Percentiles rank a stretch among this genome's conserved stretches.
Evolutionary conservation across 2,329 filamentous ascomycete species (phyloP).

Genomic region (Cryphonectria parasitica): DNA sequence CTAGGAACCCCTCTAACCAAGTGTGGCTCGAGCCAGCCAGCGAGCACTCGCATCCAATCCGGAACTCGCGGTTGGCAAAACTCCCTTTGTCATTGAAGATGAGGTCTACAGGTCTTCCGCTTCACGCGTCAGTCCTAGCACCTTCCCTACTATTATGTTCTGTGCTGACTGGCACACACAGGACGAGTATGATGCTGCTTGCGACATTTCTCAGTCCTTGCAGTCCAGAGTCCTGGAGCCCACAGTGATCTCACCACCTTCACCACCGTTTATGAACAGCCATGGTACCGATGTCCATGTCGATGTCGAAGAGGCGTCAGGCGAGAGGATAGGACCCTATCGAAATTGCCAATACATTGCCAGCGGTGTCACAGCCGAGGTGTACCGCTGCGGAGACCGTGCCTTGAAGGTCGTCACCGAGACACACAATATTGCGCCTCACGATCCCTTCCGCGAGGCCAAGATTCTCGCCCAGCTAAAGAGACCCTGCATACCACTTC

Average conservation of each 20-base stretch:
- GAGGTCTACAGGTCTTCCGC: constrained; percentile 61
- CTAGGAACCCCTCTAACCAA: background rate
- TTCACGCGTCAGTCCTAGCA: constrained; percentile 56
- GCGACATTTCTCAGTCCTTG: constrained; percentile 34
- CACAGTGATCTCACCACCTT: constrained; percentile 17
- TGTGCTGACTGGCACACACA: constrained; percentile 38
- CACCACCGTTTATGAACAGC: constrained; percentile 10
- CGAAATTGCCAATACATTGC: constrained; percentile 57
- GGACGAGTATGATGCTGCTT: constrained; percentile 61
- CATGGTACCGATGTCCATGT: constrained; percentile 8
- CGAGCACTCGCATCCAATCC: constrained; percentile 33
- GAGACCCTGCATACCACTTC: constrained; percentile 64
- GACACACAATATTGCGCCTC: constrained; percentile 73
- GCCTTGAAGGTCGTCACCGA: constrained; percentile 88
- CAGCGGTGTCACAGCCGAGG: constrained; percentile 77
- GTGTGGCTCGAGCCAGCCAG: constrained; percentile 28
- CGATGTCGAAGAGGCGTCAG: constrained; percentile 34
- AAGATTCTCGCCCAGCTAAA: constrained; percentile 68
- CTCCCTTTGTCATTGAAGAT: constrained; percentile 69
- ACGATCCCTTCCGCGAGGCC: constrained; percentile 80
- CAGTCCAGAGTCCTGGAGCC: constrained; percentile 22
- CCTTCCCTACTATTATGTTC: background rate
- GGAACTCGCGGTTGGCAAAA: constrained; percentile 35
- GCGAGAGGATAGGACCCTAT: constrained; percentile 58
- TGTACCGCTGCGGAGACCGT: constrained; percentile 69